A percentile compares a stretch with the other conserved stretches of the same genome.
Conservation (phyloP, 306 rosid species). For the Oxytropis ochrocephala region DNA sequence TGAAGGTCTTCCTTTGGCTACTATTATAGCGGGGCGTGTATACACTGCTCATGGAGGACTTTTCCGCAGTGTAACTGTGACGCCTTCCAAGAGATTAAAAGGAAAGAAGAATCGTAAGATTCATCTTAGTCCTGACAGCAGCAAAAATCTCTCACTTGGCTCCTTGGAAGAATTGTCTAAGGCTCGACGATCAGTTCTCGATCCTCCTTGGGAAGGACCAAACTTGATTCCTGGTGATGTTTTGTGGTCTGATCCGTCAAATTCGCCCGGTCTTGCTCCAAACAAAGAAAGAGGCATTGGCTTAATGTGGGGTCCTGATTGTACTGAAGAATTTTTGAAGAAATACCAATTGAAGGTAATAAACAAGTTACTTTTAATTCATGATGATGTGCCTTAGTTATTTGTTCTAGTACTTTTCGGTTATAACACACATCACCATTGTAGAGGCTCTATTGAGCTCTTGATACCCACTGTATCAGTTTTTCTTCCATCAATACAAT, state of each 20-base stretch:
- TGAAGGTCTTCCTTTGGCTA: slow-evolving; percentile 86
- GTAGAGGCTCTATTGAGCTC: too few species aligned
- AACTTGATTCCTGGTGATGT: slow-evolving; percentile 93
- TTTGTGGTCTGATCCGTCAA: slow-evolving; percentile 92
- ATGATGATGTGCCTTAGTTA: background rate
- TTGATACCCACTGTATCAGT: too few species aligned
- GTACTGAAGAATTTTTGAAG: slow-evolving; percentile 81
- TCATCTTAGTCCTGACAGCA: slow-evolving; percentile 35
- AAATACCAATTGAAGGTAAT: slow-evolving; percentile 59
- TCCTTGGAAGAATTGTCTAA: slow-evolving; percentile 66
- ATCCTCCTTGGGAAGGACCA: slow-evolving; percentile 92
- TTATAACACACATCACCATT: too few species aligned
- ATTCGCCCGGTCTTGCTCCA: slow-evolving; percentile 65
- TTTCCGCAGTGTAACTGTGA: slow-evolving; percentile 57
- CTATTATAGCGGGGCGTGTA: slow-evolving; percentile 65
- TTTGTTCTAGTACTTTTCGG: too few species aligned
- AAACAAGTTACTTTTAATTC: background rate
- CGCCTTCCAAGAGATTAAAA: slow-evolving; percentile 60
- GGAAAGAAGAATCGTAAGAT: slow-evolving; percentile 75
- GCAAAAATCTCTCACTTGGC: slow-evolving; percentile 47
- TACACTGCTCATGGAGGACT: slow-evolving; percentile 92
- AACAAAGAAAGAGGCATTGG: slow-evolving; percentile 90
- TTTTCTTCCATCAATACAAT: too few species aligned
- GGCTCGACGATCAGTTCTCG: slow-evolving; percentile 82
- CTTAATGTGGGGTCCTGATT: slow-evolving; percentile 84